Base-by-base conservation (phyloP, 2,329 filamentous ascomycete genomes). In the Tolypocladium tropicale region DNA sequence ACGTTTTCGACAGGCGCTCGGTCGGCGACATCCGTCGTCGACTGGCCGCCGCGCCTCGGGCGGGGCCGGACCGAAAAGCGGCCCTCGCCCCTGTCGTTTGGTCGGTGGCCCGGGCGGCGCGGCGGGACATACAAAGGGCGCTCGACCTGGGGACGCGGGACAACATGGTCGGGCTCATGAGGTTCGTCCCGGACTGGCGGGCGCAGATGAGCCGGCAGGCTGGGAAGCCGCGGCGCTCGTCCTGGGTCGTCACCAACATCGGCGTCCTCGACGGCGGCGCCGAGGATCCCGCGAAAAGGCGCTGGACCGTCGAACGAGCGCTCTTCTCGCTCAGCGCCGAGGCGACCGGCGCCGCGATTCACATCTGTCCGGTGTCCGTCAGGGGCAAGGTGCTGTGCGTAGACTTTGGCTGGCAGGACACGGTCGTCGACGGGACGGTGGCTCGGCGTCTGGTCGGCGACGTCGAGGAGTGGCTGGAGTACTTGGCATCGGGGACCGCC, bases 171-270 rank as follows among this genome's bases (percentile, higher is more conserved):
- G 63, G 59, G 1, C 46, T 69, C 12, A 58, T 67, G 59, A 59
- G 58, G 7, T 60, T 65, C 3, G 59, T 68, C 5, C 36, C 55
- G 14, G 66, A 69, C 57, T 67, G 64, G 59, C 59, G 60, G 1
- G 39, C 49, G 18, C 54, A 62, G 41, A 59, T 61, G 50, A 55
- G 53, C 46, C 55, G 55, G 23, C 49, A 58, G 6, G 57, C 61
- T 23, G 58, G 61, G 51, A 65, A 63, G 54, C 63, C 67, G 16
- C 60, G 67, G 14, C 53, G 48, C 11, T 39, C 56, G 14, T 59
- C 60, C 1, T 64, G 64, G 60, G 54, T 58, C 21, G 60, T 67
- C 10, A 66, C 63, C 25, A 69, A 69, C 55, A 55, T 69, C 2
- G 67, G 67, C 7, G 62, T 59, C 7, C 36, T 68, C 1, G 63